phyloP scores from a whole-genome alignment of 306 rosid genomes.

The Cyclanthera cordifolia region DNA sequence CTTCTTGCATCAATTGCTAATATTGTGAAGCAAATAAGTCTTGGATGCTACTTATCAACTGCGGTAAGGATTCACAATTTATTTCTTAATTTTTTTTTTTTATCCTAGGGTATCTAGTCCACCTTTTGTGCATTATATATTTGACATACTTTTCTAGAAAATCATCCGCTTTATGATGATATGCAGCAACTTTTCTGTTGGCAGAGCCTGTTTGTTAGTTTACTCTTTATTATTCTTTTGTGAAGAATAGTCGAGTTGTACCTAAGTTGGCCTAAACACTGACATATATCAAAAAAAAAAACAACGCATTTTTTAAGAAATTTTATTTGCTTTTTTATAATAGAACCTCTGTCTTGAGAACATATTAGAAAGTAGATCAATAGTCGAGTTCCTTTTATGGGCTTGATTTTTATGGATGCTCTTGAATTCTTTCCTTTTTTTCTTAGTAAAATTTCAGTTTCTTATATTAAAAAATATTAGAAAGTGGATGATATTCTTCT shows the following conservation, averaged over 20 bases:
- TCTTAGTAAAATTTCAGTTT: no score
- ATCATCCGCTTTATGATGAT: neutral
- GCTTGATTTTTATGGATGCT: no score
- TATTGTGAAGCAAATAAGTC: conserved; percentile 80
- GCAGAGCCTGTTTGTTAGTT: neutral
- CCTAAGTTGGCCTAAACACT: no score
- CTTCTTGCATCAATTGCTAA: conserved; percentile 85
- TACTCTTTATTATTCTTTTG: neutral
- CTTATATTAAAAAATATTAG: neutral
- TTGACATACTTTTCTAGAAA: neutral
- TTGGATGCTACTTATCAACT: conserved; percentile 77
- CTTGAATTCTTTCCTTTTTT: no score
- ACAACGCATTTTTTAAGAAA: neutral
- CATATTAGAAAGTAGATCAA: no score
- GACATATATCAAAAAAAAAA: no score
- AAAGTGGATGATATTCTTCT: neutral
- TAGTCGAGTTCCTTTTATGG: no score
- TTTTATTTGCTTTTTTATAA: neutral
- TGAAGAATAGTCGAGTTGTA: neutral
- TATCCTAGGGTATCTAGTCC: neutral
- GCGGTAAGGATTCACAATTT: conserved; percentile 41
- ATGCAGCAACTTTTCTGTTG: neutral
- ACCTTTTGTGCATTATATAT: neutral
- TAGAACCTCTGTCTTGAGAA: neutral
- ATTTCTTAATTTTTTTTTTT: neutral